Evolutionary conservation across 2,329 filamentous ascomycete species (phyloP).

Genomic region (Fusarium devonianum): DNA sequence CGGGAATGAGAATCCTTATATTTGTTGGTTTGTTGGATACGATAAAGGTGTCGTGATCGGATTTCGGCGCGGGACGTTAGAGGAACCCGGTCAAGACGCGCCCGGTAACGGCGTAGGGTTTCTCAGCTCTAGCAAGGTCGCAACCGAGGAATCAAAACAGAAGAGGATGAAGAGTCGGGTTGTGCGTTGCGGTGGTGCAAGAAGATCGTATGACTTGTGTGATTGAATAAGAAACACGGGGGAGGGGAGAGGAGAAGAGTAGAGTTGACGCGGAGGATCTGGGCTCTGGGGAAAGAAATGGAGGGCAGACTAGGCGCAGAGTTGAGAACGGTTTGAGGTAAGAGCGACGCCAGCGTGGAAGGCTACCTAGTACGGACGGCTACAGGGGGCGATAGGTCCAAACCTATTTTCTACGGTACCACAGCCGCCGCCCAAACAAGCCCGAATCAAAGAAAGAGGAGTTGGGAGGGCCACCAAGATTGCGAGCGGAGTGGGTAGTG

Average conservation of each 20-base stretch:
- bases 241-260: constrained; percentile 24
- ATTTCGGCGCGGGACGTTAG: constrained; percentile 27
- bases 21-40: not conserved
- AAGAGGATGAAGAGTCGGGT: not conserved
- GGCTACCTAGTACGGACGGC: too few species aligned
- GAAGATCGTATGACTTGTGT: constrained; percentile 15
- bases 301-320: not conserved
- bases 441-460: not conserved
- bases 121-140: constrained; percentile 14
- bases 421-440: not conserved
- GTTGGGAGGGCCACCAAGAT: not conserved
- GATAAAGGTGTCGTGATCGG: constrained; percentile 18
- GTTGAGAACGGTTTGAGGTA: constrained; percentile 8
- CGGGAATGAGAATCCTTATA: not conserved
- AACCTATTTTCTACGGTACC: too few species aligned
- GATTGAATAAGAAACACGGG: constrained; percentile 14
- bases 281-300: constrained; percentile 12
- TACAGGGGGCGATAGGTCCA: too few species aligned
- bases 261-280: constrained; percentile 26
- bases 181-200: not conserved
- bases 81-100: constrained; percentile 31
- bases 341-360: not conserved
- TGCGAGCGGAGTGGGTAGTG: constrained; percentile 11
- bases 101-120: constrained; percentile 15
- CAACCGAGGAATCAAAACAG: constrained; percentile 1